Percentiles rank a stretch among this genome's conserved stretches.
phyloP scores from a whole-genome alignment of 129 eudicot species.

The Heracleum sosnowskyi region DNA sequence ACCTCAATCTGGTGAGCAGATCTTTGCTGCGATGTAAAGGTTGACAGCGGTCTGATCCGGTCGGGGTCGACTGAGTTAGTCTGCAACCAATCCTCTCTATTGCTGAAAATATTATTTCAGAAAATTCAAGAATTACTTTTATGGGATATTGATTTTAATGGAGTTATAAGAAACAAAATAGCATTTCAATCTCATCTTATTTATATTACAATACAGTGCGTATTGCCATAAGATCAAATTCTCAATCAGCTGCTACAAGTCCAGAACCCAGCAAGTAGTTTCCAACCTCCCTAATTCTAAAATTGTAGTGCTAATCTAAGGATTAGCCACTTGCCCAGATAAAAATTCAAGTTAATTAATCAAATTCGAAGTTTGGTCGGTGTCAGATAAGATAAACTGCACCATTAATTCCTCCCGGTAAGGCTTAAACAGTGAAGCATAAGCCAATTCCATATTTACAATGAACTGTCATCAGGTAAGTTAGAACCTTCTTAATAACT shows the following conservation, averaged over 20 bases:
- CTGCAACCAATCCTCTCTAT: constrained; percentile 54
- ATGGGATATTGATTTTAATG: not conserved
- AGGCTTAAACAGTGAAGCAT: not conserved
- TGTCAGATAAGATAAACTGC: not conserved
- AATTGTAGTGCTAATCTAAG: no score
- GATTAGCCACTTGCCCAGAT: no score
- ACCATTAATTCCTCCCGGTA: not conserved
- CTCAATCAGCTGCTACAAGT: no score
- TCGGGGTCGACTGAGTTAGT: constrained; percentile 33
- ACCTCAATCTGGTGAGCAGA: constrained; percentile 48
- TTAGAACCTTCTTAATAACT: not conserved
- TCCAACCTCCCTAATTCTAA: no score
- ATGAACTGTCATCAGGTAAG: not conserved
- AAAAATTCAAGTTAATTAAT: not conserved
- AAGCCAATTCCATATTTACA: no score
- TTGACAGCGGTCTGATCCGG: constrained; percentile 42
- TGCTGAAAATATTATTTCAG: constrained; percentile 29
- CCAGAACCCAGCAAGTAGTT: no score
- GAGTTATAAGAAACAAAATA: not conserved
- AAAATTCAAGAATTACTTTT: not conserved
- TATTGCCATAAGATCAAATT: no score
- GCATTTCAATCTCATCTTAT: not conserved
- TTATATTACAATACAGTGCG: no score
- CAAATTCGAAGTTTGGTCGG: not conserved
- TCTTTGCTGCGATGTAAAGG: constrained; percentile 34